Conservation (phyloP, 768 basidiomycete genomes). For the Boletus coccyginus region DNA sequence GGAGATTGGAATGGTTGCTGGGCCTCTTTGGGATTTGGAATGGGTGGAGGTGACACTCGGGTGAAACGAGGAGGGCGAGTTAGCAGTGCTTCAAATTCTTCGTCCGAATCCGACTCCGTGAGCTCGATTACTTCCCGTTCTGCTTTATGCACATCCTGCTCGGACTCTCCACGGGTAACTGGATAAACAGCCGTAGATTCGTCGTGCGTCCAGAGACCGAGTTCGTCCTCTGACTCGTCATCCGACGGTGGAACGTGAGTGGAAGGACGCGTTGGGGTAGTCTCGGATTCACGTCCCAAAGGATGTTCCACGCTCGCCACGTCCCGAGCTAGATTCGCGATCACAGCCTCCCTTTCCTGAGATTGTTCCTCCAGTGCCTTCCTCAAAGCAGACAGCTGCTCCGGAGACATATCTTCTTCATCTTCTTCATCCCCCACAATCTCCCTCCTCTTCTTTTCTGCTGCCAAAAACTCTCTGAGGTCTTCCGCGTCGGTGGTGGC, state of each 20-base stretch:
- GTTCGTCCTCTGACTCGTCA: constrained; percentile 48
- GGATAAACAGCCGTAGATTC: constrained; percentile 41
- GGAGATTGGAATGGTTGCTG: constrained; percentile 14
- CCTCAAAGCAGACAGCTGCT: constrained; percentile 12
- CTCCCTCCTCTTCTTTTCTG: constrained; percentile 53
- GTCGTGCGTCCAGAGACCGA: constrained; percentile 40
- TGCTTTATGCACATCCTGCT: constrained; percentile 12
- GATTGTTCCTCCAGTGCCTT: constrained; percentile 15
- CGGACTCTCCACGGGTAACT: constrained; percentile 18
- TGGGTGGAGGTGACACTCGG: constrained; percentile 5
- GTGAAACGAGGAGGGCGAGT: constrained; percentile 20
- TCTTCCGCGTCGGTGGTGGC: constrained; percentile 56
- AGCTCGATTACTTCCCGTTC: constrained; percentile 25
- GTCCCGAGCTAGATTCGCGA: constrained; percentile 5
- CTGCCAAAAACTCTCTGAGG: constrained; percentile 63
- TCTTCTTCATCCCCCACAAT: constrained; percentile 30
- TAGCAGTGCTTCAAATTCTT: constrained; percentile 28
- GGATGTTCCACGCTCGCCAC: background rate
- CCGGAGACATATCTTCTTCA: constrained; percentile 23
- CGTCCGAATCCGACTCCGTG: constrained; percentile 28
- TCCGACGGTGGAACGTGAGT: constrained; percentile 13
- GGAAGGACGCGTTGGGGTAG: constrained; percentile 17
- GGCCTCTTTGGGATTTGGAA: background rate
- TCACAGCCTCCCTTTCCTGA: constrained; percentile 8
- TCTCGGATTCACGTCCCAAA: constrained; percentile 6